Conservation (phyloP, 768 basidiomycete species). For the Amanita brunnescens region DNA sequence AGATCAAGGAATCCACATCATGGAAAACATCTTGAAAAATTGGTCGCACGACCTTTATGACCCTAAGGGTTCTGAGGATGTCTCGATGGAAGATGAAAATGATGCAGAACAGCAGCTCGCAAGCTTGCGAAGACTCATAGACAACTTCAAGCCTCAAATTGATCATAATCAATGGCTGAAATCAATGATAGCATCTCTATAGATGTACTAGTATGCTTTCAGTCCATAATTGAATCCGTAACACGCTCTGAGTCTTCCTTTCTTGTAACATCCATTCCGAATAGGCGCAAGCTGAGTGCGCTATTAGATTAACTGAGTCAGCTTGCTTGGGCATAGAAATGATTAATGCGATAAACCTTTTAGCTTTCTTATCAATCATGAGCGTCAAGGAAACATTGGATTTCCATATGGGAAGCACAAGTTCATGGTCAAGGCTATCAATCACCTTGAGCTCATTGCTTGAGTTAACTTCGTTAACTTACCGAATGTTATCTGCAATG, state of each 20-base stretch:
- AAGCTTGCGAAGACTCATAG: conserved; percentile 52
- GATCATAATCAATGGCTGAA: conserved; percentile 76
- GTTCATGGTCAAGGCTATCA: conserved; percentile 60
- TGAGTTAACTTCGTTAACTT: neutral
- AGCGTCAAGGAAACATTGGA: conserved; percentile 79
- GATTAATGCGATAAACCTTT: conserved; percentile 52
- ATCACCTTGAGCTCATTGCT: neutral
- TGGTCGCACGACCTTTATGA: conserved; percentile 42
- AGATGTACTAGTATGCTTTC: neutral
- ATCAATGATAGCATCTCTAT: conserved; percentile 39
- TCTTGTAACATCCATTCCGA: conserved; percentile 68
- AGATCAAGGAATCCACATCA: conserved; percentile 72
- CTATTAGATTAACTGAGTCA: conserved; percentile 29
- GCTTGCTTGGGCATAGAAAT: neutral
- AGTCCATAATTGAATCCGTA: neutral
- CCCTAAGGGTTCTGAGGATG: conserved; percentile 40
- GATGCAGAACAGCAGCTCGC: conserved; percentile 36
- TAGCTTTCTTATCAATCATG: conserved; percentile 96
- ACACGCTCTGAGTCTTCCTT: conserved; percentile 17
- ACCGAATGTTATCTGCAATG: neutral
- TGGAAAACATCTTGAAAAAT: conserved; percentile 65
- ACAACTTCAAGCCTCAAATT: conserved; percentile 57
- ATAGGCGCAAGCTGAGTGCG: conserved; percentile 80
- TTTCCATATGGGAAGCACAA: conserved; percentile 95
- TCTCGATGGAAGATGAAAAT: conserved; percentile 30